Evolutionary conservation across 805 yeast genomes (phyloP).

Genomic region (Cyberlindnera mycetangii): DNA sequence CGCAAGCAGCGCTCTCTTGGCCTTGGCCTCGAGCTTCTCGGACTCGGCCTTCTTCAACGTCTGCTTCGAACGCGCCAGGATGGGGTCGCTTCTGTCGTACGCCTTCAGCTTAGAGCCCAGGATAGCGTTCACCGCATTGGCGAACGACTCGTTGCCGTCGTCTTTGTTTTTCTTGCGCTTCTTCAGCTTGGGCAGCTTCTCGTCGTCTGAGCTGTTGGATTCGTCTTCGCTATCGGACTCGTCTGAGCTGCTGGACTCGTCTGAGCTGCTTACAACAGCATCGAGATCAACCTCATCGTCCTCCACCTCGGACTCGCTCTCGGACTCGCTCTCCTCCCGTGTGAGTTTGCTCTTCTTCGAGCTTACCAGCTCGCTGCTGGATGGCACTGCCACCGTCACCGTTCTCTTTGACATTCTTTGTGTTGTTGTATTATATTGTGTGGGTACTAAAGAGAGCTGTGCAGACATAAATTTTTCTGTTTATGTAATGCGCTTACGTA

Average conservation of each 20-base stretch:
- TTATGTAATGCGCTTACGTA: no score
- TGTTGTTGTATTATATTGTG: not conserved
- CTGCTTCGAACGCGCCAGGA: constrained; percentile 77
- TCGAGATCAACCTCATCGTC: constrained; percentile 14
- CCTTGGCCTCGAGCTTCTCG: constrained; percentile 80
- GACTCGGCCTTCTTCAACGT: constrained; percentile 70
- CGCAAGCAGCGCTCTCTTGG: constrained; percentile 60
- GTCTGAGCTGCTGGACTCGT: constrained; percentile 7
- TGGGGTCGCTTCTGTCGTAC: constrained; percentile 85
- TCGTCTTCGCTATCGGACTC: constrained; percentile 19
- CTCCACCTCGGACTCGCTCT: not conserved
- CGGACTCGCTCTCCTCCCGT: not conserved
- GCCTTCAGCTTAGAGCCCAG: constrained; percentile 84
- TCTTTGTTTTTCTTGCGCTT: constrained; percentile 56
- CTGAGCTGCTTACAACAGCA: constrained; percentile 16
- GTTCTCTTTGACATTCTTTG: constrained; percentile 23
- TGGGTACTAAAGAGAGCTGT: no score
- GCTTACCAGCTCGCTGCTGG: not conserved
- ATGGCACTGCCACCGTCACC: constrained; percentile 19
- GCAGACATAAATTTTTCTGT: not conserved
- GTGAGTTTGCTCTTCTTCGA: not conserved
- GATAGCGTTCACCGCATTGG: constrained; percentile 80
- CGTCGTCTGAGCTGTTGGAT: constrained; percentile 30
- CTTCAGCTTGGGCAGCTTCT: constrained; percentile 43
- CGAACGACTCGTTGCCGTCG: constrained; percentile 76